Conservation (phyloP, 2,329 filamentous ascomycete species). For the Hymenoscyphus albidus region DNA sequence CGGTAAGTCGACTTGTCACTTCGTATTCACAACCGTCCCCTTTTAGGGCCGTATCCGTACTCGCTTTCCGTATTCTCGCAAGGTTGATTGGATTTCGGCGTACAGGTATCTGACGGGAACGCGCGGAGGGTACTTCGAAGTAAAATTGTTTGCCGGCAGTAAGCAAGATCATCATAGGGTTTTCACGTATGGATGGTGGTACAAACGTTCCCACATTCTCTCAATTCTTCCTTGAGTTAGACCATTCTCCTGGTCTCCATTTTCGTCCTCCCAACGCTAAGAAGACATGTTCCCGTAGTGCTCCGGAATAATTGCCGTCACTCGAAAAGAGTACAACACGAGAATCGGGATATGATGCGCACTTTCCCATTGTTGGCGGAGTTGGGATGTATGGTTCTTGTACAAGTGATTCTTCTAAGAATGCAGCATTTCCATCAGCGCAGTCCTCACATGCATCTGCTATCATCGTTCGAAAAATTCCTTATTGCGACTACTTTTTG, state of each 20-base stretch:
- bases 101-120: neutral
- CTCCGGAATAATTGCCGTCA: neutral
- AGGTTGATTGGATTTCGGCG: neutral
- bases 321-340: neutral
- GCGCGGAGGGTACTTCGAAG: neutral
- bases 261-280: neutral
- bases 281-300: neutral
- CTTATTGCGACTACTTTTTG: conserved; percentile 10
- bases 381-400: conserved; percentile 5
- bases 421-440: conserved; percentile 4
- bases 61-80: neutral
- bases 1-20: neutral
- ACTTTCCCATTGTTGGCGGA: neutral
- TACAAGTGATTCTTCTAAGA: conserved; percentile 6
- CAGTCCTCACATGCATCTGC: conserved; percentile 7
- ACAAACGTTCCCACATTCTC: neutral
- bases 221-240: neutral
- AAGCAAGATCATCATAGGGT: neutral
- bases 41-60: neutral
- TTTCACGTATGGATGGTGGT: neutral
- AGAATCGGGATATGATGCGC: neutral
- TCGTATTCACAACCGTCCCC: neutral
- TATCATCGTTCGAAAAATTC: conserved; percentile 9
- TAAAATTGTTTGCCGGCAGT: neutral
- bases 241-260: neutral